A percentile compares a stretch with the other conserved stretches of the same genome.
These are phyloP conservation scores for Sisymbrium irio DNA, from an alignment of 345 rosid genomes.

Conservation along the genomic window DNA sequence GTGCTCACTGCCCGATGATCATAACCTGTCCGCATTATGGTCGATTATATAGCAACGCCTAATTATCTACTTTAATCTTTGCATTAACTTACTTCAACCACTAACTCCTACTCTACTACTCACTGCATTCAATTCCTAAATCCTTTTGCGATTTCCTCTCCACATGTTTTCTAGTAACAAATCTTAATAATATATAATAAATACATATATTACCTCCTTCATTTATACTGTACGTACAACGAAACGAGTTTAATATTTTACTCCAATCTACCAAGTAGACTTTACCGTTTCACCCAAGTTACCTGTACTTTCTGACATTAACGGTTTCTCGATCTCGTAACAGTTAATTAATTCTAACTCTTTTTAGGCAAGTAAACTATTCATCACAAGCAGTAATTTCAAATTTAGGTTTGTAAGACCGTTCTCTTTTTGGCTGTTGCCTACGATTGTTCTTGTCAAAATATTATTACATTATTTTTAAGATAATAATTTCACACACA, in stretches of 20 bases:
- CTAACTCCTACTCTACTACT: constrained; percentile 37
- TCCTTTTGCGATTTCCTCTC: not conserved
- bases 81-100: constrained; percentile 45
- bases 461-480: not conserved
- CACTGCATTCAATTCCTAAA: constrained; percentile 30
- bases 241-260: not conserved
- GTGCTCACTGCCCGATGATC: constrained; percentile 33
- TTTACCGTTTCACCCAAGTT: constrained; percentile 19
- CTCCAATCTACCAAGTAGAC: constrained; percentile 10
- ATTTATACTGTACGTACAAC: not conserved
- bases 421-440: too few relatives aligned
- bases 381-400: too few relatives aligned
- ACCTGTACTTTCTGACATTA: constrained; percentile 16
- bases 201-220: not conserved
- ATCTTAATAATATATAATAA: not conserved
- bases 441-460: too few relatives aligned
- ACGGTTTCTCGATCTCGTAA: constrained; percentile 7
- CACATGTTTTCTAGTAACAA: constrained; percentile 1
- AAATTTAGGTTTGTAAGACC: too few relatives aligned
- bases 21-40: not conserved
- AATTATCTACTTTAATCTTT: constrained; percentile 17
- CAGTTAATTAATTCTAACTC: not conserved
- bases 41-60: constrained; percentile 29
- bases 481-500: not conserved
- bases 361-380: not conserved